Evolutionary conservation across 2,329 filamentous ascomycete genomes (phyloP).

Genomic region (Alternaria arbusti): DNA sequence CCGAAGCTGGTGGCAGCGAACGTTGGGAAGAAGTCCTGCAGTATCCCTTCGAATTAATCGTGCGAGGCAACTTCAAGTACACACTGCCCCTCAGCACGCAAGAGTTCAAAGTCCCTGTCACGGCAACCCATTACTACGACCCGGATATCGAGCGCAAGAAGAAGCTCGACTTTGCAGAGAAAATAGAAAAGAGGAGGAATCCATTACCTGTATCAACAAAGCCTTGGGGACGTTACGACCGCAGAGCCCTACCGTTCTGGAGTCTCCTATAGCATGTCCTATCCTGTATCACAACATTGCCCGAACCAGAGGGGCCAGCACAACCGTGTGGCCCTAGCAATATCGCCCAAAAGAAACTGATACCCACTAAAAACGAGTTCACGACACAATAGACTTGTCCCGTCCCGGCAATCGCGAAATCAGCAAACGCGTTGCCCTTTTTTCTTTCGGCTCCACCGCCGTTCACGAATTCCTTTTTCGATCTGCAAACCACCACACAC

Average conservation of each 20-base stretch:
- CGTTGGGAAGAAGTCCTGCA: constrained; percentile 91
- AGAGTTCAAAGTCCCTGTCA: constrained; percentile 59
- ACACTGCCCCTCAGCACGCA: constrained; percentile 65
- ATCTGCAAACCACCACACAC: constrained; percentile 6
- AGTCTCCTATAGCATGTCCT: constrained; percentile 21
- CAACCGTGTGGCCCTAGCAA: constrained; percentile 17
- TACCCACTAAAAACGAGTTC: constrained; percentile 47
- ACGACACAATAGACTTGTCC: constrained; percentile 44
- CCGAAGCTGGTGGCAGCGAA: constrained; percentile 78
- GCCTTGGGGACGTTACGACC: constrained; percentile 37
- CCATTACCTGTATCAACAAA: constrained; percentile 29
- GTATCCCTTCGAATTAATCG: constrained; percentile 90
- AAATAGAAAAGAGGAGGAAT: constrained; percentile 14
- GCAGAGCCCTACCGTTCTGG: constrained; percentile 26
- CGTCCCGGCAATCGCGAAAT: constrained; percentile 10
- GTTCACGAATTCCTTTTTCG: constrained; percentile 31
- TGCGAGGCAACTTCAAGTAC: constrained; percentile 91
- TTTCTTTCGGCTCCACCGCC: constrained; percentile 28
- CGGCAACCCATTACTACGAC: constrained; percentile 46
- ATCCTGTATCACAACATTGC: constrained; percentile 29
- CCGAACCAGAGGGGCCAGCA: constrained; percentile 18
- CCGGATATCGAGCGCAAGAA: constrained; percentile 46
- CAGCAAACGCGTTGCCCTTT: constrained; percentile 5
- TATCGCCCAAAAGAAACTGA: constrained; percentile 40
- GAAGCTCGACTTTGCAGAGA: constrained; percentile 16